A percentile compares a stretch with the other conserved stretches of the same genome.
Evolutionary conservation across 2,329 filamentous ascomycete species (phyloP).

Genomic region (Pseudofabraea citricarpa): DNA sequence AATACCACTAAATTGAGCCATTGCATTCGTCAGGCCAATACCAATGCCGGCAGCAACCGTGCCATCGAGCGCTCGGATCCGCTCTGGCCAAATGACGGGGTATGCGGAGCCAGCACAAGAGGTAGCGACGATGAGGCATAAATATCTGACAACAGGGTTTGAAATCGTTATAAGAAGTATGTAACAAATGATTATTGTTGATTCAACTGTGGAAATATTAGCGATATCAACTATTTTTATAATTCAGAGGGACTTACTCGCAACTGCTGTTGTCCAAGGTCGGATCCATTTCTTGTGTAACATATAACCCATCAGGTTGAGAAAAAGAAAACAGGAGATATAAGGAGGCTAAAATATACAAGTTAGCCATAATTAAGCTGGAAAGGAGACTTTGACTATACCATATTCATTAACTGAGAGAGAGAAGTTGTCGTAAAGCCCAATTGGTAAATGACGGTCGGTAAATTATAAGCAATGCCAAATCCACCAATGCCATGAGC

Average conservation of each 20-base stretch:
- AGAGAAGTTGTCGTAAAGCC: slow-evolving; percentile 36
- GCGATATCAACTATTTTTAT: background rate
- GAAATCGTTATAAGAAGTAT: slow-evolving; percentile 32
- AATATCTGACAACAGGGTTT: slow-evolving; percentile 31
- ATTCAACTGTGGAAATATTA: slow-evolving; percentile 26
- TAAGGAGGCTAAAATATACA: slow-evolving; percentile 32
- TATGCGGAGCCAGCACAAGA: slow-evolving; percentile 35
- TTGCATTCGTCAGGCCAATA: slow-evolving; percentile 37
- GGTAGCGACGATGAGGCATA: slow-evolving; percentile 30
- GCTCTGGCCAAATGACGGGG: slow-evolving; percentile 39
- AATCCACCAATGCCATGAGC: slow-evolving; percentile 38
- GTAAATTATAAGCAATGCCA: slow-evolving; percentile 34
- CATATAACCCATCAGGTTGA: slow-evolving; percentile 30
- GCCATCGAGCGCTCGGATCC: slow-evolving; percentile 35
- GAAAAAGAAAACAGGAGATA: slow-evolving; percentile 32
- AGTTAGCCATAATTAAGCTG: background rate
- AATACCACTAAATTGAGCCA: slow-evolving; percentile 37
- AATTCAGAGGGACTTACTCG: slow-evolving; percentile 24
- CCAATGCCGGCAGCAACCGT: slow-evolving; percentile 35
- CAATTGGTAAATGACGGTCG: slow-evolving; percentile 38
- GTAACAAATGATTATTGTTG: slow-evolving; percentile 33
- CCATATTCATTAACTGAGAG: slow-evolving; percentile 39
- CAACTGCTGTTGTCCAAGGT: slow-evolving; percentile 33
- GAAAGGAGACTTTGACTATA: slow-evolving; percentile 10
- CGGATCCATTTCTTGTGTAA: slow-evolving; percentile 31